Conservation (phyloP, 768 basidiomycete genomes). For the Kwoniella pini region DNA sequence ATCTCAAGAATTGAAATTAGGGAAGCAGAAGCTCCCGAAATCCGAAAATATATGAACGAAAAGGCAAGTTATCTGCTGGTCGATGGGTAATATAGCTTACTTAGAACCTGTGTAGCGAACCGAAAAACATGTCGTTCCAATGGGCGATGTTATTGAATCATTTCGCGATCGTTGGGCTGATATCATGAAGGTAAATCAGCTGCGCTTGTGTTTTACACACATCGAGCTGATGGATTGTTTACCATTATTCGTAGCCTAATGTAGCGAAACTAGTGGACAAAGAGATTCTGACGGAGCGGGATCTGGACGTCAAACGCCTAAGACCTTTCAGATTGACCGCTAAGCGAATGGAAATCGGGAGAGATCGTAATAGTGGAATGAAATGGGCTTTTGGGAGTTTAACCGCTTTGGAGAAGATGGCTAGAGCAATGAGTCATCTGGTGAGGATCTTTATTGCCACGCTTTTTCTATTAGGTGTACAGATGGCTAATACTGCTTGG, state of each 20-base stretch:
- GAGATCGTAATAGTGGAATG: slow-evolving; percentile 55
- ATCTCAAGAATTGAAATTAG: slow-evolving; percentile 94
- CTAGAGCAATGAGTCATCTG: slow-evolving; percentile 83
- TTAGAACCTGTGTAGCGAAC: slow-evolving; percentile 64
- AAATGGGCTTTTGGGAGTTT: slow-evolving; percentile 62
- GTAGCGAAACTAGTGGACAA: slow-evolving; percentile 45
- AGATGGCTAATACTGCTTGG: not conserved
- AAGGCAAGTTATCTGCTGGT: slow-evolving; percentile 70
- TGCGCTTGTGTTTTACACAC: not conserved
- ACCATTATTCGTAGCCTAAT: slow-evolving; percentile 35
- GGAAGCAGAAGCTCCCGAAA: slow-evolving; percentile 83
- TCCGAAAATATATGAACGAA: slow-evolving; percentile 79
- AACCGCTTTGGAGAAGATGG: slow-evolving; percentile 61
- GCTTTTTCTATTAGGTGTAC: too few species aligned
- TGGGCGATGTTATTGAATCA: slow-evolving; percentile 67
- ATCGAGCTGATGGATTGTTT: not conserved
- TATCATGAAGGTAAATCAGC: slow-evolving; percentile 67
- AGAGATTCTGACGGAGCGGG: slow-evolving; percentile 43
- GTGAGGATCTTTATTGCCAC: not conserved
- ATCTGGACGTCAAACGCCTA: slow-evolving; percentile 63
- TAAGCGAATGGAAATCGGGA: slow-evolving; percentile 37
- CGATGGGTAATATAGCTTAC: too few species aligned
- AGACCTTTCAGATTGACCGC: slow-evolving; percentile 61
- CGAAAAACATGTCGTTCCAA: slow-evolving; percentile 73
- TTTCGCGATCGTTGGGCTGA: slow-evolving; percentile 69